Base-by-base conservation (phyloP, 2,329 filamentous ascomycete genomes). In the Huntiella bhutanensis region DNA sequence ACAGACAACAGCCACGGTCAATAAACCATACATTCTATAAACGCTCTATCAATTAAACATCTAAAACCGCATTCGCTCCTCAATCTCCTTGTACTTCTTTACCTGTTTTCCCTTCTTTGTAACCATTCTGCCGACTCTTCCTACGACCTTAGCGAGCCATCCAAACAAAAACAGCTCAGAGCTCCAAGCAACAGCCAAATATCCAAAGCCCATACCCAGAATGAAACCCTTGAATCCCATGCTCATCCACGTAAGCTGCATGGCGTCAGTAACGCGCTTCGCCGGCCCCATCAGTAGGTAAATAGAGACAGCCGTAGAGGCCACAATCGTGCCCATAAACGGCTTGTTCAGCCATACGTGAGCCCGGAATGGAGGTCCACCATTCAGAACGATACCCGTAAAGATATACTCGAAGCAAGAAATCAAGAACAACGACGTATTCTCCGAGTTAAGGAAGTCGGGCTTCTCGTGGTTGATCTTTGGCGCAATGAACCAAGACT, bases 321-420 rank as follows among this genome's bases (percentile, higher is more conserved):
- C 58, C 7, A 75, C 59, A 50, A 96, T 80, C 0, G 86, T 91
- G 5, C 73, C 65, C 33, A 92, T 75, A 56, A 95, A 95, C 0
- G 88, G 91, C 57, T 82, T 74, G 57, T 98, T 98, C 49, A 80
- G 71, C 13, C 67, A 67, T 66, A 86, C 84, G 12, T 75, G 73
- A 55, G 91, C 82, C 46, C 91, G 72, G 64, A 94, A 98, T 1
- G 91, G 91, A 33, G 75, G 77, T 1, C 91, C 92, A n/a, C 91
- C 84, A 54, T 82, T 93, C 28, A 98, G 69, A 1, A 96, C 81
- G 35, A 96, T 71, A 3, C 84, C 91, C 0, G 85, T 82, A 16
- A 95, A 69, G 34, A 93, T 92, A 60, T 98, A 98, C 59, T 96
- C 87, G 56, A 87, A 96, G 59, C 86, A 95, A 1, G 82, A 92